phyloP scores from a whole-genome alignment of 2,329 filamentous ascomycete species.

The Trichoderma atroviride region DNA sequence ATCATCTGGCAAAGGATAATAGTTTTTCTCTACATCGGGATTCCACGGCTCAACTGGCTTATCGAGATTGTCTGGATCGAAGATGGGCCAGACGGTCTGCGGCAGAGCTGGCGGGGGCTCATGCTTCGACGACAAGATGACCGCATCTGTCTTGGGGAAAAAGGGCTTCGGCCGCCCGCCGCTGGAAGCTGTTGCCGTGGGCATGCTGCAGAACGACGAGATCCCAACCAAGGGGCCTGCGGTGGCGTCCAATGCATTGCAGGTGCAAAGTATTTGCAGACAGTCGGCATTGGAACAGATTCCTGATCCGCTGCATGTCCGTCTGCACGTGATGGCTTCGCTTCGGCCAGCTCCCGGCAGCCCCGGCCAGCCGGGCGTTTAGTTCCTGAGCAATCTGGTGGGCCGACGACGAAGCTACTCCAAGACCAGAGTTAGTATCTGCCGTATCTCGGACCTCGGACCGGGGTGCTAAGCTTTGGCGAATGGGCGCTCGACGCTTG shows the following conservation, averaged over 20 bases:
- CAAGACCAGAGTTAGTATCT: not conserved
- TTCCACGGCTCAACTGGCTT: not conserved
- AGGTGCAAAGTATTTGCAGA: not conserved
- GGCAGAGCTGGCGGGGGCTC: not conserved
- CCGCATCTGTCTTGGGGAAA: not conserved
- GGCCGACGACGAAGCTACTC: not conserved
- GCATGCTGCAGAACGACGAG: not conserved
- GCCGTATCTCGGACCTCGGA: not conserved
- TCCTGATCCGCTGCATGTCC: not conserved
- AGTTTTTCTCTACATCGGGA: not conserved
- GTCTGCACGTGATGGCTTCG: not conserved
- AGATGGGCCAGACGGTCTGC: conserved; percentile 5
- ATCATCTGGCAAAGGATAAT: not conserved
- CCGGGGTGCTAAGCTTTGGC: not conserved
- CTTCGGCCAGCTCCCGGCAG: not conserved
- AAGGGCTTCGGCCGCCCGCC: not conserved
- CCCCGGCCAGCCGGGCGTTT: not conserved
- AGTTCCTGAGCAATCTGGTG: not conserved
- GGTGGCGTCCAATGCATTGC: not conserved
- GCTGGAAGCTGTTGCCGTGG: not conserved
- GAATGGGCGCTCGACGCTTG: not conserved
- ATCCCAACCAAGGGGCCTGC: not conserved
- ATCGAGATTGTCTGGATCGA: conserved; percentile 5
- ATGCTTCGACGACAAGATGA: not conserved
- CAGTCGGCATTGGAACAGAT: not conserved